Base-by-base conservation (phyloP, 2,329 filamentous ascomycete species). In the Colletotrichum siamense region DNA sequence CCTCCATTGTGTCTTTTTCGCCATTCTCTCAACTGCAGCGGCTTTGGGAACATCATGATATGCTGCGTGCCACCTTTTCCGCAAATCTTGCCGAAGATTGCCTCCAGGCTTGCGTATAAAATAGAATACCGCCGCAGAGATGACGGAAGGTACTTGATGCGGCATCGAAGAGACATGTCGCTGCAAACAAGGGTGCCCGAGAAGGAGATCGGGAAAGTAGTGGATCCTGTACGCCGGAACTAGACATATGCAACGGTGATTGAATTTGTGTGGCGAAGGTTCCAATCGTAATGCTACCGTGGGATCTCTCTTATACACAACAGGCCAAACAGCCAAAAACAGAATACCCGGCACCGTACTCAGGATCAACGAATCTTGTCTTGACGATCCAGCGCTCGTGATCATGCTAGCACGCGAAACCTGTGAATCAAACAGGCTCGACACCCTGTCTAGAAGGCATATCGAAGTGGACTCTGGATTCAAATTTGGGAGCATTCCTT, bases 171-270 rank as follows among this genome's bases (percentile, higher is more conserved):
- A n/a, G n/a, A 4, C 4, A 49, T 49, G 44, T 49, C 3, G 44
- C 44, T 49, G 44, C 44, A 22, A 13, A 22, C 0, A 49, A 22
- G 44, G 4, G n/a, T n/a, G 16, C 10, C 18, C 8, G 44, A 22
- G 3, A 49, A n/a, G n/a, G n/a, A 49, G 6, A n/a, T n/a, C 2
- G 10, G 18, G 10, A 49, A 6, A 22, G 16, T 6, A 13, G 9
- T 18, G 44, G 10, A 22, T 7, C 4, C 44, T 22, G 6, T n/a
- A 0, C 9, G 44, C 4, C 44, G 0, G 7, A 49, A 2, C 3
- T 5, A 44, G 12, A 49, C 5, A 12, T 10, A n/a, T 3, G 18
- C 18, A 49, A 6, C 39, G 8, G 39, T 0, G 0, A 2, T 49
- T 12, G 10, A 12, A 22, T 49, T n/a, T 7, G 44, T 49, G 44